Conservation (phyloP, 768 basidiomycete species). For the Amyloporia xantha region DNA sequence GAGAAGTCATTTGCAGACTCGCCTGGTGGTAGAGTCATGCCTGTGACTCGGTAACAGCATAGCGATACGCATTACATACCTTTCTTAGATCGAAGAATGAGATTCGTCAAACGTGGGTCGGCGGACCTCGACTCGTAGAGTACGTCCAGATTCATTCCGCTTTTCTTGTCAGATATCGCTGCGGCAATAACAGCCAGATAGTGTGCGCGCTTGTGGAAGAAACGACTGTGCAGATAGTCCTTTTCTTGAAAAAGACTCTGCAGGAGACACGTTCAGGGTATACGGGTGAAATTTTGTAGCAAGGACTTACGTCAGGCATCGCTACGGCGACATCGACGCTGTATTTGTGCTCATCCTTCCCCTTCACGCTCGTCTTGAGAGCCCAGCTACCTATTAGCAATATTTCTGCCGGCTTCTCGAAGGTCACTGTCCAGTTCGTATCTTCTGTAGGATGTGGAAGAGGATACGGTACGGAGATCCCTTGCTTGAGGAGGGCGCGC, state of each 20-base stretch:
- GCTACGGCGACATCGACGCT: conserved; percentile 77
- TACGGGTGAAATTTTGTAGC: neutral
- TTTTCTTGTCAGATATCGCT: conserved; percentile 41
- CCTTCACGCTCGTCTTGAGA: conserved; percentile 67
- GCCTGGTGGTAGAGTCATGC: conserved; percentile 30
- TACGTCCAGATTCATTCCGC: conserved; percentile 48
- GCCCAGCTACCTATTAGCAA: conserved; percentile 84
- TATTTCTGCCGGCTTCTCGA: conserved; percentile 71
- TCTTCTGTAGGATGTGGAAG: conserved; percentile 67
- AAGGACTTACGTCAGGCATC: conserved; percentile 58
- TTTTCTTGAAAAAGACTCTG: conserved; percentile 91
- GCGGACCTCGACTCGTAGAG: conserved; percentile 50
- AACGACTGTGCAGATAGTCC: conserved; percentile 83
- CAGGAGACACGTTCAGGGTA: neutral
- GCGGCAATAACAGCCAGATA: conserved; percentile 79
- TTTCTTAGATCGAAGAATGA: conserved; percentile 52
- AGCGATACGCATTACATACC: conserved; percentile 29
- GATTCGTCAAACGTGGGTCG: conserved; percentile 59
- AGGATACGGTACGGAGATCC: conserved; percentile 62
- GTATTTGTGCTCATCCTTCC: conserved; percentile 56
- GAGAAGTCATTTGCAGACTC: conserved; percentile 49
- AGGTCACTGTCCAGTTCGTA: conserved; percentile 85
- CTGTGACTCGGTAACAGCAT: no score
- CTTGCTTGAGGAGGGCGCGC: conserved; percentile 42
- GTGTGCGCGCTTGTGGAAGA: conserved; percentile 88